phyloP scores from a whole-genome alignment of 106 monocot genomes.

The Narthecium ossifragum region DNA sequence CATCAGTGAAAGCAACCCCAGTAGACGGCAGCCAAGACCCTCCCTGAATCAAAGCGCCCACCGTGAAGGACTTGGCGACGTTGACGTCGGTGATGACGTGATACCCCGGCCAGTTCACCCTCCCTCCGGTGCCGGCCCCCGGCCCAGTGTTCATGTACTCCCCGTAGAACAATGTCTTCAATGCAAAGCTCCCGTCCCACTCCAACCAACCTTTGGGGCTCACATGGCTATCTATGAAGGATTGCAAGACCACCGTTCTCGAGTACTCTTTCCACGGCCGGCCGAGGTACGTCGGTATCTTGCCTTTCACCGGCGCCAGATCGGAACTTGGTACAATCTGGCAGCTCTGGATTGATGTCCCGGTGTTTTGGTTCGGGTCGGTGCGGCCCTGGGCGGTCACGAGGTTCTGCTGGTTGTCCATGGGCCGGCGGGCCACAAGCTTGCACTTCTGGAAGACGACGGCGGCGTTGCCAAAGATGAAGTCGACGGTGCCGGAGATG shows the following conservation, averaged over 20 bases:
- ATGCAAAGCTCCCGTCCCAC: slow-evolving; percentile 25
- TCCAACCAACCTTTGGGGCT: slow-evolving; percentile 25
- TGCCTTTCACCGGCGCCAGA: slow-evolving; percentile 11
- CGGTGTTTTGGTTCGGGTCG: slow-evolving; percentile 44
- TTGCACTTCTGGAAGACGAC: slow-evolving; percentile 40
- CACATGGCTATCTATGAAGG: slow-evolving; percentile 17
- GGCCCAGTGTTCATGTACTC: slow-evolving; percentile 36
- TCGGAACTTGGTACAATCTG: slow-evolving; percentile 11
- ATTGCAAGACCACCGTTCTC: slow-evolving; percentile 38
- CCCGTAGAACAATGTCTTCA: slow-evolving; percentile 31
- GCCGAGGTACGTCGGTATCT: slow-evolving; percentile 22
- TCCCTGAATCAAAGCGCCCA: slow-evolving; percentile 28
- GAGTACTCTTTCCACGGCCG: slow-evolving; percentile 50
- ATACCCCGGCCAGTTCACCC: slow-evolving; percentile 43
- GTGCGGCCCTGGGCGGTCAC: slow-evolving; percentile 31
- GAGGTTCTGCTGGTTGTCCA: slow-evolving; percentile 23
- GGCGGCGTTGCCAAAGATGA: slow-evolving; percentile 39
- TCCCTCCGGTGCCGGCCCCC: slow-evolving; percentile 15
- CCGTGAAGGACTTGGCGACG: slow-evolving; percentile 21
- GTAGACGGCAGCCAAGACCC: slow-evolving; percentile 17
- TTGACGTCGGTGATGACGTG: slow-evolving; percentile 19
- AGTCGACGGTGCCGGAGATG: slow-evolving; percentile 39
- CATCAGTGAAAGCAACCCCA: slow-evolving; percentile 21
- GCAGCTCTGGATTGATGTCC: slow-evolving; percentile 32
- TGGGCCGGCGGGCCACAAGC: slow-evolving; percentile 18